phyloP scores from a whole-genome alignment of 345 rosid genomes.

The Stellera chamaejasme region DNA sequence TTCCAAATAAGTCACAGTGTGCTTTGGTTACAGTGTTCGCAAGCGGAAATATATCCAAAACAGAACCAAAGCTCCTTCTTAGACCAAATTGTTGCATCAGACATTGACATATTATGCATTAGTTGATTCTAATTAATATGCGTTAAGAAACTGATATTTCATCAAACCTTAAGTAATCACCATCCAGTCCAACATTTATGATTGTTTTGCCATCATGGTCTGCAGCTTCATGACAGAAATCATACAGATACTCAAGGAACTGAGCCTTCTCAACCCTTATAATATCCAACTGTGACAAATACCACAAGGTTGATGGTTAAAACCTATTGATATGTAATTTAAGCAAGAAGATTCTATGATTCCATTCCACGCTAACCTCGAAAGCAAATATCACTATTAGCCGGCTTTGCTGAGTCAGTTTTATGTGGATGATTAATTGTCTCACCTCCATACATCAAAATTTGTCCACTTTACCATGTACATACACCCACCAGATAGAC shows the following conservation, averaged over 20 bases:
- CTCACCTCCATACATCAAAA: no score
- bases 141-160: no score
- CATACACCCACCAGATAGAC: no score
- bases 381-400: no score
- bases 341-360: no score
- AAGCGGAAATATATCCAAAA: slow-evolving; percentile 65
- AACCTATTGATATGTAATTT: background rate
- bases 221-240: slow-evolving; percentile 82
- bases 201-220: slow-evolving; percentile 73
- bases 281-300: slow-evolving; percentile 57
- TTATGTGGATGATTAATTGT: no score
- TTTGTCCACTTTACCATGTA: no score
- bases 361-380: no score
- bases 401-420: no score
- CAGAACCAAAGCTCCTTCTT: slow-evolving; percentile 80
- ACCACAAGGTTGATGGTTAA: background rate
- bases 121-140: no score
- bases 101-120: background rate
- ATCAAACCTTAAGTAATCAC: slow-evolving; percentile 72
- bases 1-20: slow-evolving; percentile 71
- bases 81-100: slow-evolving; percentile 4
- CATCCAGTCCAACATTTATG: slow-evolving; percentile 85
- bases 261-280: slow-evolving; percentile 95
- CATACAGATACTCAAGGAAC: slow-evolving; percentile 74
- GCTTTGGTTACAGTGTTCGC: slow-evolving; percentile 88